Base-by-base conservation (phyloP, 2,329 filamentous ascomycete species). In the Colletotrichum eremochloae region DNA sequence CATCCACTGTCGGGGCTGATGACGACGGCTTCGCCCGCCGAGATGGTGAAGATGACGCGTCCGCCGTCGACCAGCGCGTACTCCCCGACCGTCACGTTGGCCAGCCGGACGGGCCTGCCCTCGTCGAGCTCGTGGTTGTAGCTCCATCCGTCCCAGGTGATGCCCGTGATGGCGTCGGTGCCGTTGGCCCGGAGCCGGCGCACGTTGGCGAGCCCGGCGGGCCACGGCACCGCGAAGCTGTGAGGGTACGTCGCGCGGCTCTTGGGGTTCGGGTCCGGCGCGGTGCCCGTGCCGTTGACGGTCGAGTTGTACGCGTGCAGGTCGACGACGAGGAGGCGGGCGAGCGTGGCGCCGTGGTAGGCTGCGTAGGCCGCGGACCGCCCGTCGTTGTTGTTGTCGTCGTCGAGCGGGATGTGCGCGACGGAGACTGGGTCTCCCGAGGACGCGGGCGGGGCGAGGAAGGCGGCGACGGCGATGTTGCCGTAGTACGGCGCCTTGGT, bases 401-500 rank as follows among this genome's bases (percentile, higher is more conserved):
- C 12, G 42, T 4, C 36, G 12, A 88, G 79, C 0, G 83, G 82
- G 7, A 91, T 76, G 63, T 87, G 83, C n/a, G 83, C 81, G 33
- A 92, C 82, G 15, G 82, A 82, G 3, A 87, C 82, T 18, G 80
- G 74, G 31, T 74, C 73, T 5, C 74, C 73, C 4, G 72, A 68
- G 4, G 75, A 77, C 12, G 84, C 76, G 68, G 86, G 79, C 67
- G 86, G 79, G 1, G 86, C 85, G 2, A 92, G 78, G 75, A 90
- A 87, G 1, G 86, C 84, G 0, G 90, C 89, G 1, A 89, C 87
- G 42, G 86, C 86, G 20, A 91, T 81, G 77, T 88, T 89, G 20
- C 88, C 90, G 75, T 92, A 92, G 78, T 91, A 93, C 0, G 90
- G 89, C 0, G 90, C 81, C 76, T 90, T 91, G 29, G 89, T 92